Conservation (phyloP, 2,329 filamentous ascomycete genomes). For the Ploettnerulaceae sp. region DNA sequence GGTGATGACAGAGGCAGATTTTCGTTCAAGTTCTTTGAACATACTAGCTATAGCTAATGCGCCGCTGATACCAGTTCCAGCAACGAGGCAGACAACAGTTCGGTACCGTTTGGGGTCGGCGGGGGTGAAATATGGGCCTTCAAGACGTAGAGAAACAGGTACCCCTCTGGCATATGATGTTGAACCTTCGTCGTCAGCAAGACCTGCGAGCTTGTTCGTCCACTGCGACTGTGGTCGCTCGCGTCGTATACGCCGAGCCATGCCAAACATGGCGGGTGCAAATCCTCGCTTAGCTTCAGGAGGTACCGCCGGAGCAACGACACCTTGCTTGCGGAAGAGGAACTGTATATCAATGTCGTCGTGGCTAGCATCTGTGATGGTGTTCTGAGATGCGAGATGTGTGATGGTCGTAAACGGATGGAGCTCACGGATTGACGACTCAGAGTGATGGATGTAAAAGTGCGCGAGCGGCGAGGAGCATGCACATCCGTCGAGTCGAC, state of each 20-base stretch:
- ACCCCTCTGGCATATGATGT: not conserved
- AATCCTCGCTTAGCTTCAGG: slow-evolving; percentile 1
- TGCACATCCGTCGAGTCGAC: slow-evolving; percentile 26
- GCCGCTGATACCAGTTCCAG: slow-evolving; percentile 27
- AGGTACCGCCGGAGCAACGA: not conserved
- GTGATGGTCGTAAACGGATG: slow-evolving; percentile 32
- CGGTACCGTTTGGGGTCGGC: slow-evolving; percentile 25
- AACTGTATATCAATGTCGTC: slow-evolving; percentile 19
- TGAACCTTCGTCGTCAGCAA: not conserved
- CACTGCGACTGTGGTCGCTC: not conserved
- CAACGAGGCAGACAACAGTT: slow-evolving; percentile 24
- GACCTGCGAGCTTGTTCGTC: slow-evolving; percentile 2
- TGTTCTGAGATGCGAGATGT: slow-evolving; percentile 16
- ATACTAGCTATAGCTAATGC: slow-evolving; percentile 27
- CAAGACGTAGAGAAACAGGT: slow-evolving; percentile 16
- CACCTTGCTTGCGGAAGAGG: slow-evolving; percentile 4
- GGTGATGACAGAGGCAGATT: not conserved
- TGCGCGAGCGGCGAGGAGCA: slow-evolving; percentile 30
- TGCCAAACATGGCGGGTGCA: not conserved
- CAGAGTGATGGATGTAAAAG: slow-evolving; percentile 29
- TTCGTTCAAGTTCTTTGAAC: slow-evolving; percentile 17
- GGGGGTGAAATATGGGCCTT: slow-evolving; percentile 31
- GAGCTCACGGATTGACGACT: slow-evolving; percentile 27
- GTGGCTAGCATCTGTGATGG: not conserved
- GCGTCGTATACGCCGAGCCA: not conserved